Conservation (phyloP, 139 green algal species). For the Tetraselmis chui region DNA sequence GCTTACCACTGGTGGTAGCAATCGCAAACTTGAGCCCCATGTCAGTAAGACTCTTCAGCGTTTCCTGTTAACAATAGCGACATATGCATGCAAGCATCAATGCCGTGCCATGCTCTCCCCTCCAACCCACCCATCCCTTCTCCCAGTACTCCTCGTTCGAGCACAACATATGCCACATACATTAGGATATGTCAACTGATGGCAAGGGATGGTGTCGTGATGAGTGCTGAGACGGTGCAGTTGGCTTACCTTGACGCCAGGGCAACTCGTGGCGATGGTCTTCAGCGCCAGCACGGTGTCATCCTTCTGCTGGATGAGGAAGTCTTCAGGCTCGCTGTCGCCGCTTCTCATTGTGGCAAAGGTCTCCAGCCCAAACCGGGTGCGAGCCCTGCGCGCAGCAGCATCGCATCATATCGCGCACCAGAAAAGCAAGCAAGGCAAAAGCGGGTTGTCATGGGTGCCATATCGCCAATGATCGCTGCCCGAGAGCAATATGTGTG, state of each 20-base stretch:
- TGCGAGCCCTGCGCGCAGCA: background rate
- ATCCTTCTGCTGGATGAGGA: conserved; percentile 11
- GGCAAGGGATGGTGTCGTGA: too few species aligned
- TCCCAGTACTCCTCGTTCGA: too few species aligned
- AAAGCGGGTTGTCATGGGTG: too few species aligned
- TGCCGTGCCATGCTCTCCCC: too few species aligned
- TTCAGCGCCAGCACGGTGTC: conserved; percentile 6
- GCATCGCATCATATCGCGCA: too few species aligned
- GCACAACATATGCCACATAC: too few species aligned
- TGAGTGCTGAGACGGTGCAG: too few species aligned
- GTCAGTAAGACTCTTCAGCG: background rate
- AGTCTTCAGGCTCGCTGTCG: conserved; percentile 1
- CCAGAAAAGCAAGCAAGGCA: too few species aligned
- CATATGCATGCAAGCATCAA: too few species aligned
- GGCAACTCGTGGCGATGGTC: background rate
- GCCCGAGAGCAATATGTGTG: background rate
- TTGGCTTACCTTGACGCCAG: background rate
- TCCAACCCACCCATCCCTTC: too few species aligned
- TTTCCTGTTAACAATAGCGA: background rate
- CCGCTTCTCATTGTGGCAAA: background rate
- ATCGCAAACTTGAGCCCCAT: background rate
- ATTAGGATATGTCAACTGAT: too few species aligned
- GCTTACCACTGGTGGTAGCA: conserved; percentile 5
- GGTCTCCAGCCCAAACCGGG: background rate
- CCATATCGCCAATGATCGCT: too few species aligned